phyloP scores from a whole-genome alignment of 495 filamentous ascomycete species.

The Sphaerosporella brunnea region DNA sequence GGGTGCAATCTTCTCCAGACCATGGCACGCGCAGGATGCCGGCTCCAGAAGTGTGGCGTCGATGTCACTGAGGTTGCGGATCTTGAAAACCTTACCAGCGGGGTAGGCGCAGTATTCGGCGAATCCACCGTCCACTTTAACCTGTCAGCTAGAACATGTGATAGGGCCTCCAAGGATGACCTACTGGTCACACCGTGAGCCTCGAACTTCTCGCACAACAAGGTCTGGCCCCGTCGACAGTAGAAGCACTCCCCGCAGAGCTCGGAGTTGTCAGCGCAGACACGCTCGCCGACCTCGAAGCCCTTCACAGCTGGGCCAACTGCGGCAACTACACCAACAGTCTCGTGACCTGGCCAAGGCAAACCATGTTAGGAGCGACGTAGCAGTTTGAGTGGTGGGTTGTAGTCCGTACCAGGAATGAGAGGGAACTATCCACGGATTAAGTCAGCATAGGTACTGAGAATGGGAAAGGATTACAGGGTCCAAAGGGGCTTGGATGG shows the following conservation, averaged over 20 bases:
- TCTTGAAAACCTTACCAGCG: slow-evolving; percentile 49
- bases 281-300: slow-evolving; percentile 48
- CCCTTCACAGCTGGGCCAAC: slow-evolving; percentile 39
- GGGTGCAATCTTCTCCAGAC: slow-evolving; percentile 53
- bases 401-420: slow-evolving; percentile 32
- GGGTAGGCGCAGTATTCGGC: slow-evolving; percentile 44
- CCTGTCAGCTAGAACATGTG: no score
- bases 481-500: not conserved
- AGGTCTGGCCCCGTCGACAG: slow-evolving; percentile 47
- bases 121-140: slow-evolving; percentile 44
- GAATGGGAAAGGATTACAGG: not conserved
- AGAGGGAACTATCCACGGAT: slow-evolving; percentile 35
- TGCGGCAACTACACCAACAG: slow-evolving; percentile 38
- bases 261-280: slow-evolving; percentile 38
- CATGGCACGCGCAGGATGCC: slow-evolving; percentile 52
- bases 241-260: slow-evolving; percentile 58
- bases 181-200: slow-evolving; percentile 41
- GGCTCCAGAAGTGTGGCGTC: slow-evolving; percentile 60
- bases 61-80: slow-evolving; percentile 49
- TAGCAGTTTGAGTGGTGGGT: not conserved
- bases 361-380: slow-evolving; percentile 10
- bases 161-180: no score
- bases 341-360: slow-evolving; percentile 38
- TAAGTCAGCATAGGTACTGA: not conserved
- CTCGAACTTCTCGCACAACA: slow-evolving; percentile 53